Evolutionary conservation across 2,329 filamentous ascomycete genomes (phyloP).

Genomic region (Pyricularia grisea): DNA sequence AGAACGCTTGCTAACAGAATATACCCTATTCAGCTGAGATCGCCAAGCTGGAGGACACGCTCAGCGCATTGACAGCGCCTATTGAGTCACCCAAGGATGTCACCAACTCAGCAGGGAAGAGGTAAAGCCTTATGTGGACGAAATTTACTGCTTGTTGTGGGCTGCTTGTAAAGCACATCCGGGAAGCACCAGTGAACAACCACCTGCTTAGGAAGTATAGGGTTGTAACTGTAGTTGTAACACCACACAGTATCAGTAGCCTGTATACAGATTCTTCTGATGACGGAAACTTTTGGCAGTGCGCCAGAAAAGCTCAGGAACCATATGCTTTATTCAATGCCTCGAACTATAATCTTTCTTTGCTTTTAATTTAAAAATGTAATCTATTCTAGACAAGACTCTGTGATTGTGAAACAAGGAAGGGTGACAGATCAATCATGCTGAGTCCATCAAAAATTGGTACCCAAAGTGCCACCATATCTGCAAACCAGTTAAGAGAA

Average conservation of each 20-base stretch:
- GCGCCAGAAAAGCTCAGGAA: not conserved
- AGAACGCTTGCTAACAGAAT: not conserved
- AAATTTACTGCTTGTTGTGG: not conserved
- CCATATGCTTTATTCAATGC: not conserved
- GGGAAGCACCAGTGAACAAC: not conserved
- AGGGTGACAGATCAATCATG: no score
- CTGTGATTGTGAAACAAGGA: not conserved
- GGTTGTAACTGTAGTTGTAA: not conserved
- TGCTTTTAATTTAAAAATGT: not conserved
- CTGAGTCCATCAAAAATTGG: no score
- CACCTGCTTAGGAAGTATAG: not conserved
- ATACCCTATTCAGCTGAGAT: conserved; percentile 15
- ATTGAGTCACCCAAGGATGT: not conserved
- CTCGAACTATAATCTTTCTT: not conserved
- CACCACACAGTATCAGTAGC: not conserved
- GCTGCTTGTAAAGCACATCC: not conserved
- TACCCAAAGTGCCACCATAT: not conserved
- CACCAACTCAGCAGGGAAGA: not conserved
- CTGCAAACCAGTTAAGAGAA: not conserved
- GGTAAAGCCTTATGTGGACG: not conserved
- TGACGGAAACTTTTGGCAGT: not conserved
- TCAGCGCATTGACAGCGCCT: conserved; percentile 21
- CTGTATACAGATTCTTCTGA: not conserved
- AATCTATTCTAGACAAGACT: not conserved
- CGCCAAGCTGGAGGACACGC: conserved; percentile 25